Evolutionary conservation across 257 asterid species (phyloP).

Genomic region (Echites panduratus): DNA sequence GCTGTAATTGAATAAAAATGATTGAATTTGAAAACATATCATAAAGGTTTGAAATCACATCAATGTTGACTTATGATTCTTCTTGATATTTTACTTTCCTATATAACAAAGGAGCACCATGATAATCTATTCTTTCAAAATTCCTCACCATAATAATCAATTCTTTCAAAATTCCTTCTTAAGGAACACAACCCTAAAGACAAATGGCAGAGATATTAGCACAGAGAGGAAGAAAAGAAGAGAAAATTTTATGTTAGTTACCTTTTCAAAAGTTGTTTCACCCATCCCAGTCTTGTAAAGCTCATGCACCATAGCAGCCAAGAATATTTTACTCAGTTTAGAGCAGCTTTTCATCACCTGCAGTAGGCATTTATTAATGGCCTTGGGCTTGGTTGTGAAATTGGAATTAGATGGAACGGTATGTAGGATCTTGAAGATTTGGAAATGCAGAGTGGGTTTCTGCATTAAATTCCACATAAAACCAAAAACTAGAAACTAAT

Average conservation of each 20-base stretch:
- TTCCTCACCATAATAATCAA: background rate
- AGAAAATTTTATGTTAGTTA: conserved; percentile 20
- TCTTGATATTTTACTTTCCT: background rate
- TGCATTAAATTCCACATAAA: background rate
- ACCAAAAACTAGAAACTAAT: background rate
- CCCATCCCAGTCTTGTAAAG: conserved; percentile 95
- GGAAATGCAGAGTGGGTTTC: background rate
- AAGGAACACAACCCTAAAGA: conserved; percentile 1
- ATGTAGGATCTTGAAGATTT: background rate
- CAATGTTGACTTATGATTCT: background rate
- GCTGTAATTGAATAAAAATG: background rate
- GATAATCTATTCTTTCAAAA: background rate
- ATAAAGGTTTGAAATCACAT: background rate
- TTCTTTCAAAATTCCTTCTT: background rate
- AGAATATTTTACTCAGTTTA: conserved; percentile 74
- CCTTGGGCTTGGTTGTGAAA: background rate
- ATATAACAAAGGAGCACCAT: background rate
- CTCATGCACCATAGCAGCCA: conserved; percentile 96
- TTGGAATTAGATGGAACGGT: background rate
- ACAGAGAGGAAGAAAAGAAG: conserved; percentile 11
- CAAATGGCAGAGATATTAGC: conserved; percentile 3
- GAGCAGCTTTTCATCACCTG: conserved; percentile 82
- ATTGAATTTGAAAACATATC: background rate
- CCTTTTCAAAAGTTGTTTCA: conserved; percentile 94
- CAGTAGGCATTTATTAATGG: background rate